These are phyloP conservation scores for Fusarium sp. DNA, from an alignment of 2,329 filamentous ascomycete species.

Conservation along the genomic window DNA sequence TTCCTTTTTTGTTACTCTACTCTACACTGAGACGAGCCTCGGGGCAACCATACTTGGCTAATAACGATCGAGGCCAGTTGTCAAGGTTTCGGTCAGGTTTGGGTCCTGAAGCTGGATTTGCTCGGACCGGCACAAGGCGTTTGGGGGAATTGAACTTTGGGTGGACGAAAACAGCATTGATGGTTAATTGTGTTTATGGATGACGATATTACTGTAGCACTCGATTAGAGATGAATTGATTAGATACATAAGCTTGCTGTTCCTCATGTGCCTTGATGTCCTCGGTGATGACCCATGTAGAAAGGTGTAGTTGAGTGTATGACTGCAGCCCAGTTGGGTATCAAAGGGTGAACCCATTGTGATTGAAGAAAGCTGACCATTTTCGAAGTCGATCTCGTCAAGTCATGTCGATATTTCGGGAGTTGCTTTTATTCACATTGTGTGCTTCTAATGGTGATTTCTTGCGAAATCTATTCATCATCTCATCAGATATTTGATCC, in stretches of 20 bases:
- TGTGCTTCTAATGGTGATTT: not conserved
- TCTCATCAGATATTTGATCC: not conserved
- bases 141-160: slow-evolving; percentile 30
- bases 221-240: slow-evolving; percentile 36
- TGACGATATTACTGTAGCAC: slow-evolving; percentile 41
- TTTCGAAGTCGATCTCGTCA: no score
- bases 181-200: slow-evolving; percentile 37
- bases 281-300: not conserved
- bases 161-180: slow-evolving; percentile 42
- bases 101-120: slow-evolving; percentile 36
- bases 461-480: not conserved
- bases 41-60: slow-evolving; percentile 34
- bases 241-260: slow-evolving; percentile 16
- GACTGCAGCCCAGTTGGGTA: not conserved
- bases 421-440: no score
- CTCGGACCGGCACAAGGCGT: slow-evolving; percentile 34
- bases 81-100: slow-evolving; percentile 26
- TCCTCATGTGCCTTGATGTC: not conserved
- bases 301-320: not conserved
- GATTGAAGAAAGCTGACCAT: no score
- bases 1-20: slow-evolving; percentile 34
- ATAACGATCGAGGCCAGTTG: slow-evolving; percentile 8
- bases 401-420: no score
- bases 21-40: slow-evolving; percentile 41
- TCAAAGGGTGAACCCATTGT: no score